Base-by-base conservation (phyloP, 108 stramenopile species). In the Hondaea fermentalgiana region DNA sequence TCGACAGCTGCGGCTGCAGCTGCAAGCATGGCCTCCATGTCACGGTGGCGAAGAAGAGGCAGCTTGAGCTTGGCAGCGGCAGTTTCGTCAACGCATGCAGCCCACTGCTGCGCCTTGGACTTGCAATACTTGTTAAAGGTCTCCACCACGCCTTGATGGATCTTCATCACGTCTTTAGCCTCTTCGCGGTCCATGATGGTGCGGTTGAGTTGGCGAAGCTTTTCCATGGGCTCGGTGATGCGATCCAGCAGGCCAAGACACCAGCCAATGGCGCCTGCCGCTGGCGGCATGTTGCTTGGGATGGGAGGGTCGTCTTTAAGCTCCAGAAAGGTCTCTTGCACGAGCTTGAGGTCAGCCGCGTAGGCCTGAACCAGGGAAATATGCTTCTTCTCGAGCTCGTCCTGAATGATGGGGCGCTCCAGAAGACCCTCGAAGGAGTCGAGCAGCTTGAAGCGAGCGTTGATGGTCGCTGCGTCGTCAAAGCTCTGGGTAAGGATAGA, bases 341-440 rank as follows among this genome's bases (percentile, higher is more conserved):
- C 95, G n/a, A 72, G 87, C 92, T 94, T 95, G 44, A 97, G 89
- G 90, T 97, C 97, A 44, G 90, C 90, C 69, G 95, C 96, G 90
- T 96, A 97, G 23, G 94, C 92, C 88, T 96, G 95, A 57, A 97
- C 95, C n/a, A 97, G 93, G 28, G 72, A 88, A 43, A 97, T 91
- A 87, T 96, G 95, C 91, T 97, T 96, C 91, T 95, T 94, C 92
- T 97, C 96, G 12, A 96, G 94, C 93, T 97, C 96, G 60, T 97
- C 96, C 90, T 95, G 96, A 60, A 97, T 96, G 60, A 95, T 97
- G 60, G 96, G 95, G 23, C 97, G 92, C 88, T 96, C 95, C 1
- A 97, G 94, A 14, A 97, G 94, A 29, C 93, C 94, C 51, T 96
- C 96, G 64, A 97, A 97, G 51, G 93, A 90, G 59, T 96, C 96